phyloP scores from a whole-genome alignment of 2,329 filamentous ascomycete species.

The Xylariaceae sp. region DNA sequence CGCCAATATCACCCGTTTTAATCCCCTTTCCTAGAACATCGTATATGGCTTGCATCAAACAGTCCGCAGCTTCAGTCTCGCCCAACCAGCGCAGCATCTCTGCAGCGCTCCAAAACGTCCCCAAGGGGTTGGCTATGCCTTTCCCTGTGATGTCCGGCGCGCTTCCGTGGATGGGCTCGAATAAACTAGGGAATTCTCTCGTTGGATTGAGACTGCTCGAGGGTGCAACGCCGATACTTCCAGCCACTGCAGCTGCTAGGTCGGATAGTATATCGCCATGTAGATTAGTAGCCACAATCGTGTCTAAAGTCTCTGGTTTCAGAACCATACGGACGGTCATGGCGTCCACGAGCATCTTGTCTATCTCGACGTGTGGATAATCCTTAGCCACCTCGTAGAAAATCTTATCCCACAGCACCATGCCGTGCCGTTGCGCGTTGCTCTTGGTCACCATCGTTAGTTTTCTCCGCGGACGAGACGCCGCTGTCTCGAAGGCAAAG shows the following conservation, averaged over 20 bases:
- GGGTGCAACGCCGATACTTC: constrained; percentile 68
- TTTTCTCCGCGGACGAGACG: constrained; percentile 51
- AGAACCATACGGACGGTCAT: constrained; percentile 63
- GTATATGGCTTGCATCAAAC: constrained; percentile 50
- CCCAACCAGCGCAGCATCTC: constrained; percentile 58
- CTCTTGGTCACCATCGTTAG: constrained; percentile 63
- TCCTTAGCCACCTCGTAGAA: constrained; percentile 51
- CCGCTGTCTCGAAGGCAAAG: constrained; percentile 60
- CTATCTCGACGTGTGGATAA: constrained; percentile 56
- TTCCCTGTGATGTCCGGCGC: constrained; percentile 57
- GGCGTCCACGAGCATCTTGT: constrained; percentile 65
- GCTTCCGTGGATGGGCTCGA: constrained; percentile 58
- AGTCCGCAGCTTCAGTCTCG: constrained; percentile 45
- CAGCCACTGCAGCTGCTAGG: constrained; percentile 64
- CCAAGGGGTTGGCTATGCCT: constrained; percentile 54
- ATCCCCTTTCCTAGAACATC: constrained; percentile 48
- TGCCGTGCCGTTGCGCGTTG: constrained; percentile 62
- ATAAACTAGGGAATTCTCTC: constrained; percentile 52
- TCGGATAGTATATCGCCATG: constrained; percentile 65
- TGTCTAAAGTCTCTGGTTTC: constrained; percentile 56
- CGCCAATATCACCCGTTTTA: constrained; percentile 52
- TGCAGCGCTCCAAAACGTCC: constrained; percentile 55
- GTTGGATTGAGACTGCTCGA: constrained; percentile 64
- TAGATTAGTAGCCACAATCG: constrained; percentile 61
- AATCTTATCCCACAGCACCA: constrained; percentile 66